Evolutionary conservation across 2,329 filamentous ascomycete species (phyloP).

Genomic region (Penicillium sp.): DNA sequence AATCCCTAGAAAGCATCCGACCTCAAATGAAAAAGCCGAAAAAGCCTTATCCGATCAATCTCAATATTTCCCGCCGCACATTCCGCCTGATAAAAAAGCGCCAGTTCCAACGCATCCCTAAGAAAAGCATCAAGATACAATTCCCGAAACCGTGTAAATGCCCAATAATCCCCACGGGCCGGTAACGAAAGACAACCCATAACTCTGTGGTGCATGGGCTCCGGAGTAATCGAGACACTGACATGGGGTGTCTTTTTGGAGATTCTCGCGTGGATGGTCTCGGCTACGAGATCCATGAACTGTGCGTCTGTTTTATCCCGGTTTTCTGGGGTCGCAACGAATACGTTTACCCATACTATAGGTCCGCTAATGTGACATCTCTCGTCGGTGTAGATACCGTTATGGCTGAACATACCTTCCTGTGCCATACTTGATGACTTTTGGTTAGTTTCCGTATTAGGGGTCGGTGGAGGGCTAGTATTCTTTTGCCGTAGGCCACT

Average conservation of each 20-base stretch:
- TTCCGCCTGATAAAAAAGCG: not conserved
- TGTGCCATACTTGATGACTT: not conserved
- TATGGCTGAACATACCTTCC: not conserved
- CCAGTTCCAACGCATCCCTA: not conserved
- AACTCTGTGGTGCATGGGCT: conserved; percentile 2
- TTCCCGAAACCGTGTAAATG: not conserved
- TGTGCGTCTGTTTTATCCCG: not conserved
- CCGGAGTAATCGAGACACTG: not conserved
- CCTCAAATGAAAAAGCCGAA: not conserved
- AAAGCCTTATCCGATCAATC: not conserved
- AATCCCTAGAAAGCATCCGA: not conserved
- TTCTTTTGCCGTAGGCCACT: not conserved
- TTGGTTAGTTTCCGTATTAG: not conserved
- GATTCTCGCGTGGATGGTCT: not conserved
- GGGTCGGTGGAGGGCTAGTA: too few relatives aligned
- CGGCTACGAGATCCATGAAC: not conserved
- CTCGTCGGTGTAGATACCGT: not conserved
- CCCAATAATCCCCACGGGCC: not conserved
- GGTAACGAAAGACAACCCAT: not conserved
- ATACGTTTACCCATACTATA: conserved; percentile 2
- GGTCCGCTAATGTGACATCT: not conserved
- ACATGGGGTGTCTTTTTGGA: not conserved
- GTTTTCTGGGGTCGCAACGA: not conserved
- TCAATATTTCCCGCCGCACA: not conserved
- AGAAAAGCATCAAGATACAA: not conserved